Evolutionary conservation across 2,329 filamentous ascomycete species (phyloP), one percentile per base, ranked within the genome.

Genomic region (Ilyonectria robusta): DNA sequence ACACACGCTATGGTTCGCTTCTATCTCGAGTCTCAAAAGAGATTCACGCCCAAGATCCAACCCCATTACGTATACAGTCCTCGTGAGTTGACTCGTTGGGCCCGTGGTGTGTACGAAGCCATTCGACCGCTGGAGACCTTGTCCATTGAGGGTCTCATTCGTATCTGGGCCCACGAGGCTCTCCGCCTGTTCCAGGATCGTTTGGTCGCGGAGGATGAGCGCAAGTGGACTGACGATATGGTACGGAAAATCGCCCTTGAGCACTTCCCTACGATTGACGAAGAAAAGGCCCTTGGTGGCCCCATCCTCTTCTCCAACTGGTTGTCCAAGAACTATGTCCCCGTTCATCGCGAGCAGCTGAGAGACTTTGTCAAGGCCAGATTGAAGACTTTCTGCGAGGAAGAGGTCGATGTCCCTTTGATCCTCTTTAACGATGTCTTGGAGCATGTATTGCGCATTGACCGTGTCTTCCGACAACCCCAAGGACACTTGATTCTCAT

Each of bases 361-460:
- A 92, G 97, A 74, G 96, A 98, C 73, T 99, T 98, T 74, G 96
- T 99, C 79, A 98, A 98, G 83, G 96, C 96, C 58, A 92, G 96
- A 78, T 89, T 99, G 67, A 95, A 93, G 85, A 99, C 96, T 0
- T 99, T 99, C 87, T 99, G 96, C 78, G 97, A 99, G 78, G 96
- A 99, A 85, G 97, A 99, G 79, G 95, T 99, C 15, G 96, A 99
- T 80, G 97, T 99, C 58, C 96, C 97, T 40, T 89, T 99, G 56
- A 97, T 99, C 70, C 85, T 99, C n/a, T 99, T 99, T 86, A 98
- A 99, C 79, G 96, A 99, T 81, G 96, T 99, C 10, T 86, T 99
- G 68, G 97, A 99, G 78, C 97, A 99, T 81, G 97, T 98, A 33
- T 86, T 99, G 62, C 95, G 97, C 66, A 99, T 99, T 77, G 96